Percentiles rank a stretch among this genome's conserved stretches.
These are phyloP conservation scores for Fusarium pseudograminearum DNA, from an alignment of 2,329 filamentous ascomycete species.

Conservation along the genomic window DNA sequence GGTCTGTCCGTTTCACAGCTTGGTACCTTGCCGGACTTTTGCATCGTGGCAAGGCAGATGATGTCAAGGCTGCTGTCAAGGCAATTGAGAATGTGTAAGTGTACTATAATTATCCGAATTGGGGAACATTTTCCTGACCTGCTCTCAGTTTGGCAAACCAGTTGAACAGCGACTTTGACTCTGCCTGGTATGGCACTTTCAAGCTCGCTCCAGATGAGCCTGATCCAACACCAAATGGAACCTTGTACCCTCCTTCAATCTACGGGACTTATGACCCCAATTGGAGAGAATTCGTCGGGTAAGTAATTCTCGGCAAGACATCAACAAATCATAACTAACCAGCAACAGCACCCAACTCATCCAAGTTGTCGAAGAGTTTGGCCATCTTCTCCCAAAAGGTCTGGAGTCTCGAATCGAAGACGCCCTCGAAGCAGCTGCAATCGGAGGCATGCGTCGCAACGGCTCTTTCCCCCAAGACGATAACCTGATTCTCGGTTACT, in stretches of 20 bases:
- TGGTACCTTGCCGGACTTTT: constrained; percentile 57
- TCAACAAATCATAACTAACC: accelerated
- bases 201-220: constrained; percentile 24
- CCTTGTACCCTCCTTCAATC: constrained; percentile 13
- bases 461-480: constrained; percentile 8
- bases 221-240: constrained; percentile 8
- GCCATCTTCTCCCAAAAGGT: constrained; percentile 4
- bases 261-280: constrained; percentile 21
- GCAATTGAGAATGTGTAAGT: constrained; percentile 26
- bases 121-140: accelerated
- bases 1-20: constrained; percentile 58
- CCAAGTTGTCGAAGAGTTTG: constrained; percentile 12
- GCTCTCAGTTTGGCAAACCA: constrained; percentile 2
- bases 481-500: constrained; percentile 51
- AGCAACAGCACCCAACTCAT: background rate
- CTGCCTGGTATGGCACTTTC: constrained; percentile 22
- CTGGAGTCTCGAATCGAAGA: constrained; percentile 14
- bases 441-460: constrained; percentile 23
- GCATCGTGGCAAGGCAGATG: background rate
- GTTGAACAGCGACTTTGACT: constrained; percentile 12
- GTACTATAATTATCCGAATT: accelerated
- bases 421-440: constrained; percentile 12
- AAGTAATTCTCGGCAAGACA: accelerated
- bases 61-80: constrained; percentile 12
- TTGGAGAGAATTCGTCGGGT: constrained; percentile 25